These are phyloP conservation scores for Aspergillus sp. DNA, from an alignment of 2,329 filamentous ascomycete species.

Conservation along the genomic window DNA sequence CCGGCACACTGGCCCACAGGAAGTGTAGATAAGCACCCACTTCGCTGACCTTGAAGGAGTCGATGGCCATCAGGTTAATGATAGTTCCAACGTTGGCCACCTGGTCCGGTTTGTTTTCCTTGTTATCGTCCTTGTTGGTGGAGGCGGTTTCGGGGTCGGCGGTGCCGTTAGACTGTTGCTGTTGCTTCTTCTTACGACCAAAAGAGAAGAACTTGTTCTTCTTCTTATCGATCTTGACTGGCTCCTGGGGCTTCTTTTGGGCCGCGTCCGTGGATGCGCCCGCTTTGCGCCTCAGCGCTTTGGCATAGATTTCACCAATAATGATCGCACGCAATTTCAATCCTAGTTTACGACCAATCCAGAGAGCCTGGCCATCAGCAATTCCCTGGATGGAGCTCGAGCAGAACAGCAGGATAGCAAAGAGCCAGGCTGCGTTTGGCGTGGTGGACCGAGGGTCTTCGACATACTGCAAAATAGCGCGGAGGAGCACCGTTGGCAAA, in stretches of 20 bases:
- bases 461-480: slow-evolving; percentile 89
- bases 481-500: slow-evolving; percentile 81
- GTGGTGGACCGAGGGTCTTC: slow-evolving; percentile 71
- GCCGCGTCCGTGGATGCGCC: slow-evolving; percentile 69
- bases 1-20: slow-evolving; percentile 83
- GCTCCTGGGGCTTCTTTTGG: slow-evolving; percentile 53
- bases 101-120: slow-evolving; percentile 46
- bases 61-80: slow-evolving; percentile 98
- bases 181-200: slow-evolving; percentile 48
- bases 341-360: slow-evolving; percentile 90
- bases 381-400: slow-evolving; percentile 76
- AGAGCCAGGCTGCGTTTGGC: slow-evolving; percentile 87
- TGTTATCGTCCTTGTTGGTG: slow-evolving; percentile 16
- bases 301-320: slow-evolving; percentile 94
- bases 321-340: slow-evolving; percentile 90
- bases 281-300: slow-evolving; percentile 85
- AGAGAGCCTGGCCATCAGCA: slow-evolving; percentile 77
- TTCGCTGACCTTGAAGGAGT: slow-evolving; percentile 97
- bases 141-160: slow-evolving; percentile 15
- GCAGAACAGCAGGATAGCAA: slow-evolving; percentile 81
- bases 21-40: slow-evolving; percentile 94
- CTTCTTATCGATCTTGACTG: slow-evolving; percentile 26
- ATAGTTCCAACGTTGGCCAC: slow-evolving; percentile 96
- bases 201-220: slow-evolving; percentile 48
- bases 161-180: slow-evolving; percentile 3